Evolutionary conservation across 140 eudicot genomes (phyloP).

Genomic region (Flaveria floridana): DNA sequence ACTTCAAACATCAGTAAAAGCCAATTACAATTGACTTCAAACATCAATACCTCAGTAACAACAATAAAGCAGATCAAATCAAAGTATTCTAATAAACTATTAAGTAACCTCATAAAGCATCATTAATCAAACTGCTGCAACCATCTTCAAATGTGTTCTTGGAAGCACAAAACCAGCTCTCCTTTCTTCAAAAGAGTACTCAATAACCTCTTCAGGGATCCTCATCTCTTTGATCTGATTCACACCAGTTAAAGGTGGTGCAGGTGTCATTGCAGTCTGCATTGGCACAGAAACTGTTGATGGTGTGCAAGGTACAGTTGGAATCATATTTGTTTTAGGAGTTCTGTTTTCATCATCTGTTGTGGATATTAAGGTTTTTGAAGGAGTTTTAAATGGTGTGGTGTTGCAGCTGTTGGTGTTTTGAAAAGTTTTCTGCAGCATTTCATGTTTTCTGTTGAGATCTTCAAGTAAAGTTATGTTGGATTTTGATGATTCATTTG

Average conservation of each 20-base stretch:
- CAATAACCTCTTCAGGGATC: conserved; percentile 55
- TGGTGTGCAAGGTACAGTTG: conserved; percentile 57
- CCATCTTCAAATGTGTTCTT: conserved; percentile 36
- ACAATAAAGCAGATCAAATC: conserved; percentile 14
- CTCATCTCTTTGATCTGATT: conserved; percentile 27
- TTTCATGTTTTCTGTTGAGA: conserved; percentile 53
- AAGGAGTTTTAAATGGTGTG: conserved; percentile 59
- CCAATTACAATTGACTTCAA: conserved; percentile 51
- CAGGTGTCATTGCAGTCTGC: conserved; percentile 56
- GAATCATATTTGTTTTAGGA: conserved; percentile 51
- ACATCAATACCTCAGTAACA: conserved; percentile 15
- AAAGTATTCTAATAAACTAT: not conserved
- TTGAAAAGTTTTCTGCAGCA: conserved; percentile 41
- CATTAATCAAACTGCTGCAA: conserved; percentile 35
- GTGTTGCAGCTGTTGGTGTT: conserved; percentile 39
- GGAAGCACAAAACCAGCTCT: conserved; percentile 73
- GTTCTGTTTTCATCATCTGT: conserved; percentile 65
- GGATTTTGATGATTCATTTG: conserved; percentile 63
- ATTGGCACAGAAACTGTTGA: conserved; percentile 69
- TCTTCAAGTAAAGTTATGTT: conserved; percentile 44
- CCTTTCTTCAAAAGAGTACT: conserved; percentile 83
- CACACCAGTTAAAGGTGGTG: conserved; percentile 27
- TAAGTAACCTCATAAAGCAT: not conserved
- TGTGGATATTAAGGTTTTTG: conserved; percentile 39
- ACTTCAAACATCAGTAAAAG: conserved; percentile 21